Conservation (phyloP, 208 protist genomes). For the Novymonas esmeraldas region DNA sequence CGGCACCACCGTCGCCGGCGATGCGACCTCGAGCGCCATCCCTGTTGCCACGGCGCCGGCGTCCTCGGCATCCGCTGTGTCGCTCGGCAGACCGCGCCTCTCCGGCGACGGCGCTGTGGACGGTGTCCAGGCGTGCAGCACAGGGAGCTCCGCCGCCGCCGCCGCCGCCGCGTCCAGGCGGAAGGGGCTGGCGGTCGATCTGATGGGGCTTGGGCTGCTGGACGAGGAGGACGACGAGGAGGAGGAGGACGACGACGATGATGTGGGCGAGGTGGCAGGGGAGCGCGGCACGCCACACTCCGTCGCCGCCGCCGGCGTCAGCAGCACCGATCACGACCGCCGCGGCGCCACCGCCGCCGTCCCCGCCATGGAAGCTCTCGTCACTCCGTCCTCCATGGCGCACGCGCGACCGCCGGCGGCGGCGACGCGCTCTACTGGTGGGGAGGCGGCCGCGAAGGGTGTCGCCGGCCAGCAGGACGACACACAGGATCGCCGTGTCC, state of each 20-base stretch:
- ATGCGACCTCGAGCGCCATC: too few relatives aligned
- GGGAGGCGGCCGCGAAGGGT: not conserved
- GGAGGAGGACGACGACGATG: constrained; percentile 30
- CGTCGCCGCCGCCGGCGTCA: not conserved
- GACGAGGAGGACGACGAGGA: constrained; percentile 35
- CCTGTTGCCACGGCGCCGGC: too few relatives aligned
- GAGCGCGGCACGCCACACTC: not conserved
- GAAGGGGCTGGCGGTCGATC: constrained; percentile 3
- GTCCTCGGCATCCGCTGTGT: not conserved
- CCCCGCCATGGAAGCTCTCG: not conserved
- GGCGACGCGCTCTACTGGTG: not conserved
- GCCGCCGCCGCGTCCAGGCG: not conserved
- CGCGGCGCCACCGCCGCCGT: not conserved
- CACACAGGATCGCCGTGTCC: too few relatives aligned
- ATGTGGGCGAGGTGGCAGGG: not conserved
- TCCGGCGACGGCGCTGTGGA: not conserved
- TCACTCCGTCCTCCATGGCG: not conserved
- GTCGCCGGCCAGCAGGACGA: too few relatives aligned
- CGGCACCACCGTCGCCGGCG: too few relatives aligned
- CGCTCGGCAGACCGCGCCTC: not conserved
- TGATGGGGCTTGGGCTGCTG: constrained; percentile 27
- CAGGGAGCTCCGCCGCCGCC: constrained; percentile 3
- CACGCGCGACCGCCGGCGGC: not conserved
- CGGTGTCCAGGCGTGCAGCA: not conserved
- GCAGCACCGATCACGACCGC: not conserved